Evolutionary conservation across 345 rosid species (phyloP), one percentile per base, ranked within the genome.

Genomic region (Hevea brasiliensis): DNA sequence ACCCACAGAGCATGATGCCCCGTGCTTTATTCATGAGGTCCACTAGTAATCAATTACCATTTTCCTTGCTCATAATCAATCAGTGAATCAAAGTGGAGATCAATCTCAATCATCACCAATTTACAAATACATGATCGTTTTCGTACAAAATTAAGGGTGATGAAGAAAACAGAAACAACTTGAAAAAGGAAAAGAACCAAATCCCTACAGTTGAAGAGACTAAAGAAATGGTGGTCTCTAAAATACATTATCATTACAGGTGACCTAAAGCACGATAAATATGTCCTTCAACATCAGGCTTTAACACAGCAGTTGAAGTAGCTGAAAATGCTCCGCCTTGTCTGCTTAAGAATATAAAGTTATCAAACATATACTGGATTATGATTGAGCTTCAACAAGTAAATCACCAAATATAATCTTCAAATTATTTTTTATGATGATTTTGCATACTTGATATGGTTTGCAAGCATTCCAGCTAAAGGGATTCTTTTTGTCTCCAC

Each of bases 271-370:
- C 61, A 27, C 35, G 32, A 64, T 50, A 32, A 32, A 44, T 20
- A 2, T 18, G 50, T 13, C 23, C 4, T 26, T 63, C 20, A 61
- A 3, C 47, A 51, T 87, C 82, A 88, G 56, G 95, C 95, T 79
- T 84, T 92, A 69, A 86, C 86, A 65, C 95, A 88, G 67, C 97
- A 92, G 88, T 84, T 88, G 89, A 92, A 92, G 87, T 74, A 92
- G 85, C 90, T 90, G 76, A 92, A 84, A 75, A 90, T 68, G 75
- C 95, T 82, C 84, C 87, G 86, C 86, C 90, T 87, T 48, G 83
- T 62, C 97, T 92, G 89, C 78, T 75, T 61, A 60, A 44, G 14
- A 51, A 59, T 67, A 42, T 26, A 5, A 48, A 37, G 51, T 47
- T 47, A 47, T 4, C 14, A 14, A 45, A 45, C 14, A 14, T 14